A percentile compares a stretch with the other conserved stretches of the same genome.
phyloP scores from a whole-genome alignment of 148 eudicot species.

The Persicaria tinctoria region DNA sequence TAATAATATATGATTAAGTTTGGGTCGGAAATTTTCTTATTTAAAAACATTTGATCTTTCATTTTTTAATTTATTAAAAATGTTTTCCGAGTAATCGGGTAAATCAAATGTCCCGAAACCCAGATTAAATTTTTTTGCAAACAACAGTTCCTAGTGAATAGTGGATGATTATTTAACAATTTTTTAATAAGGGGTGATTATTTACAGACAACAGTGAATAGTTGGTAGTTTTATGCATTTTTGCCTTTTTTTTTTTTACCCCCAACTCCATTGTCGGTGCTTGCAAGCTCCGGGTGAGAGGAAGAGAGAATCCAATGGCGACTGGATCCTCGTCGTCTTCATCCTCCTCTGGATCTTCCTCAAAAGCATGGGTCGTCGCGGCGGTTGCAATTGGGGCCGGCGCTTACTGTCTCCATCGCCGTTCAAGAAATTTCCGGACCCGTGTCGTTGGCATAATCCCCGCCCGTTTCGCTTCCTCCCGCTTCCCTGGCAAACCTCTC shows the following conservation, averaged over 20 bases:
- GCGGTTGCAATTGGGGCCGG: conserved; percentile 56
- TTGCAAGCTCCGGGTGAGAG: not conserved
- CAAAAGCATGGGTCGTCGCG: conserved; percentile 54
- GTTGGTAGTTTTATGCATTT: too few species aligned
- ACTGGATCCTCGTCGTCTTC: conserved; percentile 35
- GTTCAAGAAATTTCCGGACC: conserved; percentile 52
- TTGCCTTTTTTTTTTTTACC: not conserved
- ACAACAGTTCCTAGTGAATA: too few species aligned
- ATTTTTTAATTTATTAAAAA: too few species aligned
- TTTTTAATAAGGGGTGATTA: too few species aligned
- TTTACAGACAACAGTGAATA: too few species aligned
- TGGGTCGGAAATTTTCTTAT: too few species aligned
- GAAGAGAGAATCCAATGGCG: conserved; percentile 19
- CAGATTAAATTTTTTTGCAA: too few species aligned
- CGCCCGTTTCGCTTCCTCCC: conserved; percentile 79
- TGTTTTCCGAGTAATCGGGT: too few species aligned
- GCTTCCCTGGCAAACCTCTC: conserved; percentile 85
- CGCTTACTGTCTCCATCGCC: conserved; percentile 31
- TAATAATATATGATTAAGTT: too few species aligned
- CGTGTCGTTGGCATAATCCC: conserved; percentile 86
- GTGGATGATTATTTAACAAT: too few species aligned
- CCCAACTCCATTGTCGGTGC: not conserved
- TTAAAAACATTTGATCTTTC: too few species aligned
- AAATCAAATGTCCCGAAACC: too few species aligned
- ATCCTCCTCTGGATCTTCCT: conserved; percentile 25